These are phyloP conservation scores for Arthromyces matolae DNA, from an alignment of 768 basidiomycete species.

Conservation along the genomic window DNA sequence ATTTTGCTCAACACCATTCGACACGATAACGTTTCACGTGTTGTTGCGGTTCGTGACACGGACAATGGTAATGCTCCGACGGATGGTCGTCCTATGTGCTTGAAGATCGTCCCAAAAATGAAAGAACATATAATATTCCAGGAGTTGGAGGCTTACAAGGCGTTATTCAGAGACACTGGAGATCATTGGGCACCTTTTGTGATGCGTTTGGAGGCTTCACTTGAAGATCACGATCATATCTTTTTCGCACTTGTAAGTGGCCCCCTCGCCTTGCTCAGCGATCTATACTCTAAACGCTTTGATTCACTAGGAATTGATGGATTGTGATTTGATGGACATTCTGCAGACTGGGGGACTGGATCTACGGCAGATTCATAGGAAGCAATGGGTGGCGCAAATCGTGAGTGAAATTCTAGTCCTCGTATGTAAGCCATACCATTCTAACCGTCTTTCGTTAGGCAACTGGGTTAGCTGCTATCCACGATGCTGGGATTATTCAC, in stretches of 20 bases:
- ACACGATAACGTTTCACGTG: slow-evolving; percentile 13
- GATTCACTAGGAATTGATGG: slow-evolving; percentile 35
- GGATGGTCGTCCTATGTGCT: slow-evolving; percentile 32
- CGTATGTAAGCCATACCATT: neutral
- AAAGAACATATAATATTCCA: slow-evolving; percentile 18
- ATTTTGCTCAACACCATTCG: slow-evolving; percentile 26
- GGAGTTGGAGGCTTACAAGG: slow-evolving; percentile 34
- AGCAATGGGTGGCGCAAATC: slow-evolving; percentile 38
- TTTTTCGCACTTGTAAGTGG: slow-evolving; percentile 38
- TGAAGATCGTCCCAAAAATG: slow-evolving; percentile 32
- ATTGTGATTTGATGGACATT: slow-evolving; percentile 30
- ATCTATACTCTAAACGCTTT: neutral
- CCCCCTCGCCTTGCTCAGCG: no score
- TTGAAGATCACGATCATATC: slow-evolving; percentile 26
- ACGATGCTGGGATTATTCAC: slow-evolving; percentile 61
- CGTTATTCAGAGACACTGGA: slow-evolving; percentile 22
- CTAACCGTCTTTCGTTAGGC: slow-evolving; percentile 24
- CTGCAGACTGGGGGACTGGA: slow-evolving; percentile 20
- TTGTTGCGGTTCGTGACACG: slow-evolving; percentile 19
- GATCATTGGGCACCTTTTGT: slow-evolving; percentile 29
- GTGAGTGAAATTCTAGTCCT: slow-evolving; percentile 19
- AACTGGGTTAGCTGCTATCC: slow-evolving; percentile 41
- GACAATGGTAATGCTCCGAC: slow-evolving; percentile 6
- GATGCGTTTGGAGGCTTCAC: slow-evolving; percentile 34
- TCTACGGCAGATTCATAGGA: slow-evolving; percentile 25